Evolutionary conservation across 1,284 basidiomycete genomes (phyloP).

Genomic region (Cryptococcus floricola): DNA sequence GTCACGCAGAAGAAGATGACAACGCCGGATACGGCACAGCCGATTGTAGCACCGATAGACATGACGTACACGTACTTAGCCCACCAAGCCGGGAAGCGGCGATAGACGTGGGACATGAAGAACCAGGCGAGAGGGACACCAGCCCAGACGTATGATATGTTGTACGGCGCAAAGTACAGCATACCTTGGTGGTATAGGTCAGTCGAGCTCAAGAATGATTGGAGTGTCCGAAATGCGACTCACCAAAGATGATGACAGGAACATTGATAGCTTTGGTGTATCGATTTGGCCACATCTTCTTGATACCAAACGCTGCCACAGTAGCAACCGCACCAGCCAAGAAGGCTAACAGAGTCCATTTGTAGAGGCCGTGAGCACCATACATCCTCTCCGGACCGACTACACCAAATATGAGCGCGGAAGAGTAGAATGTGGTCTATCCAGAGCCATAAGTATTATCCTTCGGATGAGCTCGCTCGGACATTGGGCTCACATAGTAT

Average conservation of each 20-base stretch:
- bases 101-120: constrained; percentile 19
- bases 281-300: constrained; percentile 16
- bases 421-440: constrained; percentile 21
- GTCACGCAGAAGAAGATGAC: constrained; percentile 18
- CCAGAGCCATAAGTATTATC: background rate
- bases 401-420: constrained; percentile 16
- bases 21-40: constrained; percentile 11
- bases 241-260: constrained; percentile 14
- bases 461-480: too few relatives aligned
- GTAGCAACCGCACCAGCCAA: constrained; percentile 11
- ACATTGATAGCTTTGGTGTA: constrained; percentile 15
- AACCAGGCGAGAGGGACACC: constrained; percentile 18
- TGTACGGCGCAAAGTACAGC: constrained; percentile 19
- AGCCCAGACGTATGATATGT: constrained; percentile 16
- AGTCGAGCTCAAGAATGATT: constrained; percentile 5
- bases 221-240: constrained; percentile 13
- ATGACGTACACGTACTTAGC: constrained; percentile 18
- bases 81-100: constrained; percentile 16
- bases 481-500: constrained; percentile 13
- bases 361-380: constrained; percentile 16
- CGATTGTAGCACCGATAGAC: constrained; percentile 18
- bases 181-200: constrained; percentile 9
- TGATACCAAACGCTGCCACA: constrained; percentile 10
- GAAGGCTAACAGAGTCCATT: constrained; percentile 17
- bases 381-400: constrained; percentile 19